phyloP scores from a whole-genome alignment of 345 rosid genomes.

The Litchi chinensis region DNA sequence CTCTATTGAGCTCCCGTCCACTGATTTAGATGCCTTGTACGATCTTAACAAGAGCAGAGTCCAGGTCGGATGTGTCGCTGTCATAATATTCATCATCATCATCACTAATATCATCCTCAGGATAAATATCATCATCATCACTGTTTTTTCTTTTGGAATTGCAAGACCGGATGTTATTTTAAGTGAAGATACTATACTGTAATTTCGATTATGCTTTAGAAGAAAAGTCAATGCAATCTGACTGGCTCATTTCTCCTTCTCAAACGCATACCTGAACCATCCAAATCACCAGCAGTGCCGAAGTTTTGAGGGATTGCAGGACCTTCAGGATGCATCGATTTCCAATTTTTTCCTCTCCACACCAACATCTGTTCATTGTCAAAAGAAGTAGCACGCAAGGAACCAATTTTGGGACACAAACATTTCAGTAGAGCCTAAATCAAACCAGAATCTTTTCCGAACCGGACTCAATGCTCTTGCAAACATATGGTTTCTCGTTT shows the following conservation, averaged over 20 bases:
- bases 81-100: conserved; percentile 40
- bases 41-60: not conserved
- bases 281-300: conserved; percentile 25
- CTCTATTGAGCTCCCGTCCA: no score
- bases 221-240: not conserved
- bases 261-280: conserved; percentile 45
- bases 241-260: conserved; percentile 2
- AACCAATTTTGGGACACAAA: conserved; percentile 90
- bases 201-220: not conserved
- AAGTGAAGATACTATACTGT: not conserved
- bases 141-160: conserved; percentile 3
- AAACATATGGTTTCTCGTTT: no score
- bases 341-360: conserved; percentile 94
- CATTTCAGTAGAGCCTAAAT: no score
- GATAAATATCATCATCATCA: conserved; percentile 30
- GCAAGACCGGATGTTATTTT: not conserved
- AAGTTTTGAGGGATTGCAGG: conserved; percentile 39
- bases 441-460: no score
- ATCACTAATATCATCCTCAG: conserved; percentile 38
- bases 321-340: conserved; percentile 53
- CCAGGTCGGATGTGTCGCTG: conserved; percentile 38
- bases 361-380: conserved; percentile 87
- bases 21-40: no score
- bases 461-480: no score
- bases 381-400: conserved; percentile 90